These are phyloP conservation scores for Sphenostylis stenocarpa DNA, from an alignment of 306 rosid species.

Conservation along the genomic window DNA sequence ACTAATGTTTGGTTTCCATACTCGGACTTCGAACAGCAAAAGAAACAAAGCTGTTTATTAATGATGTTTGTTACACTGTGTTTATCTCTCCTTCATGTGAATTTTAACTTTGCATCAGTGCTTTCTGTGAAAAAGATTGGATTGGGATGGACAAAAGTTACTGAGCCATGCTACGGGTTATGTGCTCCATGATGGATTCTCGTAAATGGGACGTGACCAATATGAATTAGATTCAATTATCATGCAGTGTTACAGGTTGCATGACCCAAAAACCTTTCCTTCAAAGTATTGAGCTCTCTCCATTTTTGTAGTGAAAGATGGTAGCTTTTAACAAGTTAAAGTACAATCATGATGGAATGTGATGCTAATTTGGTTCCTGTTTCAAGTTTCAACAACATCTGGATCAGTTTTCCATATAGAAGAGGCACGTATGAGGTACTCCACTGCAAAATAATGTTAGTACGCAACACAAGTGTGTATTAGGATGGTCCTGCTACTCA, in stretches of 20 bases:
- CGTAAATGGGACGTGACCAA: not conserved
- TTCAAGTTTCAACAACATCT: not conserved
- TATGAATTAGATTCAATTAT: not conserved
- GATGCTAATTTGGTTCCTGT: not conserved
- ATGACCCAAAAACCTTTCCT: slow-evolving; percentile 17
- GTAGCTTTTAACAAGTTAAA: slow-evolving; percentile 9
- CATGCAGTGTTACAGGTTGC: not conserved
- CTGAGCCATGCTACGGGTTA: not conserved
- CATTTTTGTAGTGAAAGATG: slow-evolving; percentile 8
- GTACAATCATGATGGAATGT: not conserved
- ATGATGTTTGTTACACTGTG: too few relatives aligned
- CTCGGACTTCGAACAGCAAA: too few relatives aligned
- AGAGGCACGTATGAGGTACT: not conserved
- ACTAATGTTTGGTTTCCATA: too few relatives aligned
- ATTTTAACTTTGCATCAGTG: not conserved
- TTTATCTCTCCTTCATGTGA: too few relatives aligned
- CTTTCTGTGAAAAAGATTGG: not conserved
- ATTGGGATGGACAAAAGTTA: not conserved
- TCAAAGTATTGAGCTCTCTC: not conserved
- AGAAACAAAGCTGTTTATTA: too few relatives aligned
- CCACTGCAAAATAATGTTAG: not conserved
- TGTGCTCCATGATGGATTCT: slow-evolving; percentile 17
- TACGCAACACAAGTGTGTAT: not conserved
- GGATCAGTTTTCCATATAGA: not conserved
- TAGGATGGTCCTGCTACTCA: not conserved